Base-by-base conservation (phyloP, 139 green algal species). In the Chlorella sp. region DNA sequence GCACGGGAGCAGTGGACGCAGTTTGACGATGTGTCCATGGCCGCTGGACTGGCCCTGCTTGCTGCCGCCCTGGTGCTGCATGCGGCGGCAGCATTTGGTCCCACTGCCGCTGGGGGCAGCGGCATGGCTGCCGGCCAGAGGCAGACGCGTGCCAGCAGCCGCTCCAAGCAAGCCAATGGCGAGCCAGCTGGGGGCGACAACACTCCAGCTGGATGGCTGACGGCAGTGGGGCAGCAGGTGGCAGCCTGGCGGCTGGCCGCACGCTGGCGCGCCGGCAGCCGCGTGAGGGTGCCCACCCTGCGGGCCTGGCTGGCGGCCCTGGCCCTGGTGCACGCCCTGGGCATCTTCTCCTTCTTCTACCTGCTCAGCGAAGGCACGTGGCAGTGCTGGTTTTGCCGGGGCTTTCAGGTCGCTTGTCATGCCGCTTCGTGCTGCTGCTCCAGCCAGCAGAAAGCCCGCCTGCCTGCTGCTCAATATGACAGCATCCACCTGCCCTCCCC, bases 1-100 rank as follows among this genome's bases (percentile, higher is more conserved):
- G 94, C 94, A 0, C 84, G 92, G 30, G 51, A 80, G 11, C 92
- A 95, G 81, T 98, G 95, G 91, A 95, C 94, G 1, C 90, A 94
- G 44, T 97, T 97, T 78, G 40, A 90, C 30, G 48, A 90, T 43
- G 36, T 43, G 0, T 62, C 82, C 32, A 96, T 97, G 73, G 78
- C 73, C 17, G 72, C 77, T 1, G 94, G 94, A n/a, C 82, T 93
- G 38, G 58, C 77, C 11, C 34, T 95, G 70, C 78, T 92, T 36
- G 80, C 89, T 32, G 73, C 26, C 16, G 77, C 84, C 20, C 65
- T 94, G 30, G 76, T 56, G 44, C 51, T 90, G 68, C 91, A 95
- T 40, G 72, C 41, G 5, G 76, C 80, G 3, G 79, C 65, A 5
- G 79, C 79, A 1, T 73, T 80, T 67, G 1, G 36, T 5, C 9